Percentiles rank a stretch among this genome's conserved stretches.
phyloP scores from a whole-genome alignment of 2,329 filamentous ascomycete genomes.

The Fonsecaea erecta region DNA sequence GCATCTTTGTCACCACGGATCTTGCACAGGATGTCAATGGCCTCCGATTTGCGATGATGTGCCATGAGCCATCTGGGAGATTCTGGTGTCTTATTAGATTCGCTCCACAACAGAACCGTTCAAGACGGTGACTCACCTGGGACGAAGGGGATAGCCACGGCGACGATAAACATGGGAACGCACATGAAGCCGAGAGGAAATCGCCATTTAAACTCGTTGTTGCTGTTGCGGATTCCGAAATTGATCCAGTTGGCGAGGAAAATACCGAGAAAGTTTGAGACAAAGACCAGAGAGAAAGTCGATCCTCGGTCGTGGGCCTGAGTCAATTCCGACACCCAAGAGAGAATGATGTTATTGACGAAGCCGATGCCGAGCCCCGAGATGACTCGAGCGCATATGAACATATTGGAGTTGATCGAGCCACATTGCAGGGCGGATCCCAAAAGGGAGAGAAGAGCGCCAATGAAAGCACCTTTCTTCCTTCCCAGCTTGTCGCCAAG shows the following conservation, averaged over 20 bases:
- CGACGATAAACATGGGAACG: constrained; percentile 38
- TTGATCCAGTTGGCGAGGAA: constrained; percentile 42
- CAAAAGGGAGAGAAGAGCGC: constrained; percentile 38
- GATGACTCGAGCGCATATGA: constrained; percentile 41
- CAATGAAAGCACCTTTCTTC: constrained; percentile 38
- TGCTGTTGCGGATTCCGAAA: constrained; percentile 38
- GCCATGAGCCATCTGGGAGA: constrained; percentile 52
- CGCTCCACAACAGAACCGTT: not conserved
- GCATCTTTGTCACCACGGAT: constrained; percentile 42
- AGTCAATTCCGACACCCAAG: constrained; percentile 40
- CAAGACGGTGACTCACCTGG: constrained; percentile 41
- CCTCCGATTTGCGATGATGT: constrained; percentile 42
- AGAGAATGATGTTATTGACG: constrained; percentile 41
- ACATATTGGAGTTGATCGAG: constrained; percentile 40
- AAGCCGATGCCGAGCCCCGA: constrained; percentile 43
- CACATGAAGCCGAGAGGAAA: constrained; percentile 42
- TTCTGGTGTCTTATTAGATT: constrained; percentile 35
- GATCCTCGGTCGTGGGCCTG: constrained; percentile 39
- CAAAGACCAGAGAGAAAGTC: constrained; percentile 40
- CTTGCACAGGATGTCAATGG: constrained; percentile 45
- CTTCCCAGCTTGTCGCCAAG: constrained; percentile 40
- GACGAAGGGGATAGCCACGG: constrained; percentile 42
- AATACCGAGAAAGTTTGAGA: constrained; percentile 41
- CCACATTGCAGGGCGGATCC: constrained; percentile 40
- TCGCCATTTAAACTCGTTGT: constrained; percentile 38